Conservation (phyloP, 805 yeast species). For the Saccharomycopsis lassenensis region DNA sequence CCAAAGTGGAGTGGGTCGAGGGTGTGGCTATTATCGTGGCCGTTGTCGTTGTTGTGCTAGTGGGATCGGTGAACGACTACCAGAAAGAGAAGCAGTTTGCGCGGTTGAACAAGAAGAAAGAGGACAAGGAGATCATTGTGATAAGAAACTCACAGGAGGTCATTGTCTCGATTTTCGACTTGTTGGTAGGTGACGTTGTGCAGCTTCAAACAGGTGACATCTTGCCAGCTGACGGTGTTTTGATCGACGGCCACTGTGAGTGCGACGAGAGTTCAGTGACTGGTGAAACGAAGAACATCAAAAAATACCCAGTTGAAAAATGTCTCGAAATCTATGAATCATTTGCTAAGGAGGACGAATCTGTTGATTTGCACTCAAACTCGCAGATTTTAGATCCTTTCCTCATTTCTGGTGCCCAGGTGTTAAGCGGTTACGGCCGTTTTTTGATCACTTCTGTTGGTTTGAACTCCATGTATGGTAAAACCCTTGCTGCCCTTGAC, state of each 20-base stretch:
- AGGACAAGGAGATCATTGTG: constrained; percentile 68
- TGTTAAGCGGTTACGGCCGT: constrained; percentile 75
- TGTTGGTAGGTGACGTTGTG: constrained; percentile 80
- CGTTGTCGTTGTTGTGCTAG: constrained; percentile 77
- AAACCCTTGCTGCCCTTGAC: constrained; percentile 72
- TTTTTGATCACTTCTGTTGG: constrained; percentile 91
- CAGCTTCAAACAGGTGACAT: constrained; percentile 88
- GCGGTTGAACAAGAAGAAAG: constrained; percentile 77
- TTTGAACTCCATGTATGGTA: constrained; percentile 77
- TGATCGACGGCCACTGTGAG: constrained; percentile 65
- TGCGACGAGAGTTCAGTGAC: constrained; percentile 90
- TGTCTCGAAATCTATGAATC: neutral
- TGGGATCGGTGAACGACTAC: constrained; percentile 93
- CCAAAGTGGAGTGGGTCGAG: constrained; percentile 96
- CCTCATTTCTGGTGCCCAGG: constrained; percentile 83
- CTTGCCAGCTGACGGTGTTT: constrained; percentile 76
- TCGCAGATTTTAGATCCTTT: constrained; percentile 58
- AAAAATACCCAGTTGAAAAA: constrained; percentile 45
- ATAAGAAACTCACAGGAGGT: constrained; percentile 60
- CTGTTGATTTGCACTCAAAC: constrained; percentile 25
- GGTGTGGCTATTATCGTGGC: constrained; percentile 97
- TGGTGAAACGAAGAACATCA: constrained; percentile 84
- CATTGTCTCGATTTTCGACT: constrained; percentile 58
- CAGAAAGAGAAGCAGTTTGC: constrained; percentile 93
- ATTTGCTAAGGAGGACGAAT: constrained; percentile 15